phyloP scores from a whole-genome alignment of 108 stramenopile species.

The Skeletonema grethae region DNA sequence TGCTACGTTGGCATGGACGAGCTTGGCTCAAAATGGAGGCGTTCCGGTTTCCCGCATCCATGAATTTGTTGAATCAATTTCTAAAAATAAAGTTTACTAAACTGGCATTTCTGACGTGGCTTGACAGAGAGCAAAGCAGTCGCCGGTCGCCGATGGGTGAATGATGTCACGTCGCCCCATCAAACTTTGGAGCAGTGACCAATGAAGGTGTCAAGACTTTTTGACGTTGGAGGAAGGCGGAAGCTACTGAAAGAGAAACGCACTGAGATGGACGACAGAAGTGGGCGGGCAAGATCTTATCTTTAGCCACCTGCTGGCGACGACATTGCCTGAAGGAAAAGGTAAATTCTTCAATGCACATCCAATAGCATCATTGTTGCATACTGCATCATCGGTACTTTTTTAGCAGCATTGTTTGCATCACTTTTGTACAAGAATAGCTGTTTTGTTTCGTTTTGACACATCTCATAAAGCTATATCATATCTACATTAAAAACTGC shows the following conservation, averaged over 20 bases:
- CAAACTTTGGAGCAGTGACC: no score
- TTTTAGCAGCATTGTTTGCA: neutral
- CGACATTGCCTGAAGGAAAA: neutral
- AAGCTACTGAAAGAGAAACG: neutral
- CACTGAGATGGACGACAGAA: neutral
- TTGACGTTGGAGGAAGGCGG: neutral
- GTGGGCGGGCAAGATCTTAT: neutral
- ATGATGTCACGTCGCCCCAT: no score
- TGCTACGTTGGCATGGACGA: slow-evolving; percentile 72
- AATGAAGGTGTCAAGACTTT: neutral
- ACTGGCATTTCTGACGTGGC: neutral
- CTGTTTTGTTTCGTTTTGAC: neutral
- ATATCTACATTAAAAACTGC: neutral
- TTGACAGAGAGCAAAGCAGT: neutral
- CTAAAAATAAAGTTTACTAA: neutral
- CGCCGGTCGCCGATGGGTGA: no score
- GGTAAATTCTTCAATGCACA: neutral
- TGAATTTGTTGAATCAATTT: neutral
- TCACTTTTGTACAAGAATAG: neutral
- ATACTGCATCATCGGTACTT: neutral
- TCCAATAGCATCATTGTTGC: neutral
- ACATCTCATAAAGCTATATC: neutral
- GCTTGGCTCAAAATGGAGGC: slow-evolving; percentile 42
- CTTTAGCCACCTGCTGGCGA: neutral
- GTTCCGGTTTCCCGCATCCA: slow-evolving; percentile 22